Evolutionary conservation across 116 monocot species (phyloP).

Genomic region (Thalassia testudinum): DNA sequence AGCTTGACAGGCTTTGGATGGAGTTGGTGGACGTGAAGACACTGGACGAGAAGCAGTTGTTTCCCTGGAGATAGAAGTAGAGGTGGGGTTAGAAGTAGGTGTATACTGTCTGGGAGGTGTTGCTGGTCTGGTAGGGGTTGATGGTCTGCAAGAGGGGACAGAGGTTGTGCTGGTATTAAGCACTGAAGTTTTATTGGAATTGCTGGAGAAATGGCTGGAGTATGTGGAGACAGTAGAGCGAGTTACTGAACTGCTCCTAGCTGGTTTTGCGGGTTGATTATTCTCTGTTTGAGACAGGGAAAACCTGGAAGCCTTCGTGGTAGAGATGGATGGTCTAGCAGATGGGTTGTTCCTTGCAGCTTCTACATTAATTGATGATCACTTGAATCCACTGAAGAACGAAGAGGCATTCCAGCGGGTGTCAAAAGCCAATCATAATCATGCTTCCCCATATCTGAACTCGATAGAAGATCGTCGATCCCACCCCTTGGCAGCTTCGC

Average conservation of each 20-base stretch:
- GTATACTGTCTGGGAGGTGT: constrained; percentile 1
- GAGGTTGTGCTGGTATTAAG: constrained; percentile 51
- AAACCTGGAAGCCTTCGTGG: constrained; percentile 61
- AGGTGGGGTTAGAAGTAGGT: background rate
- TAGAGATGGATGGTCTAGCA: constrained; percentile 25
- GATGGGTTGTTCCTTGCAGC: constrained; percentile 20
- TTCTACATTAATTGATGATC: constrained; percentile 20
- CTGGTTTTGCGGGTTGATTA: constrained; percentile 27
- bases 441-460: constrained; percentile 35
- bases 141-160: constrained; percentile 23
- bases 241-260: constrained; percentile 58
- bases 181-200: constrained; percentile 13
- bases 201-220: constrained; percentile 10
- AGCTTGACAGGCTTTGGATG: constrained; percentile 9
- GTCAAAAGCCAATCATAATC: constrained; percentile 78
- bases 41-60: constrained; percentile 18
- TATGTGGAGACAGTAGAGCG: constrained; percentile 35
- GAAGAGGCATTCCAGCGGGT: constrained; percentile 63
- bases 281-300: constrained; percentile 38
- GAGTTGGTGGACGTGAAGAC: constrained; percentile 42
- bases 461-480: constrained; percentile 29
- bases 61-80: constrained; percentile 8
- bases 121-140: constrained; percentile 6
- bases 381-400: constrained; percentile 19
- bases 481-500: constrained; percentile 7